Evolutionary conservation across 1,284 basidiomycete species (phyloP).

Genomic region (Ustilago crameri): DNA sequence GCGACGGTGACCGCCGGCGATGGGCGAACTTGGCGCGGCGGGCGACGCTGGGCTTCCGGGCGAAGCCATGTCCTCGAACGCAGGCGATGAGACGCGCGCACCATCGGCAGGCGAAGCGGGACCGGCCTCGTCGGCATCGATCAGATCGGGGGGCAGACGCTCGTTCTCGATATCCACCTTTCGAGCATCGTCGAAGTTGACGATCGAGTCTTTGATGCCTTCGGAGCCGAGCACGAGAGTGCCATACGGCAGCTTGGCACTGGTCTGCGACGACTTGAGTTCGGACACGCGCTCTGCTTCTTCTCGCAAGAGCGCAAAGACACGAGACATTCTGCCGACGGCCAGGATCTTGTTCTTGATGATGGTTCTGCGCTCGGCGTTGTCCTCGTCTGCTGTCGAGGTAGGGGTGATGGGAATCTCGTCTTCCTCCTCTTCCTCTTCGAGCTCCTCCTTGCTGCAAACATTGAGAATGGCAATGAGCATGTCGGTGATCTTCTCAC

Average conservation of each 20-base stretch:
- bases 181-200: conserved; percentile 92
- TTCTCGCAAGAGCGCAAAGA: conserved; percentile 97
- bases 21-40: conserved; percentile 50
- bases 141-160: conserved; percentile 83
- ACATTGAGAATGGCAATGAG: conserved; percentile 91
- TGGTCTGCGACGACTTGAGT: conserved; percentile 87
- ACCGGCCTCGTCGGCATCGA: conserved; percentile 84
- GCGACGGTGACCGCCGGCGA: conserved; percentile 45
- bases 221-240: conserved; percentile 89
- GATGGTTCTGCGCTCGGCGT: conserved; percentile 79
- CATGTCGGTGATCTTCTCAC: conserved; percentile 98
- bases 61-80: conserved; percentile 39
- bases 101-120: conserved; percentile 73
- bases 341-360: conserved; percentile 99
- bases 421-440: conserved; percentile 81
- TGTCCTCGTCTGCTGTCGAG: conserved; percentile 71
- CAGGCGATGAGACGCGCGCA: conserved; percentile 71
- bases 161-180: conserved; percentile 99
- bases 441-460: conserved; percentile 92
- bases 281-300: conserved; percentile 98
- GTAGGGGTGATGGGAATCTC: conserved; percentile 54
- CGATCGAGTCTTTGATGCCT: conserved; percentile 94
- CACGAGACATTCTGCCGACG: conserved; percentile 93
- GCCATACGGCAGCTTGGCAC: conserved; percentile 83
- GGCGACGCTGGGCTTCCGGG: conserved; percentile 42